Base-by-base conservation (phyloP, 1,284 basidiomycete species). In the Ceratobasidium sp. region DNA sequence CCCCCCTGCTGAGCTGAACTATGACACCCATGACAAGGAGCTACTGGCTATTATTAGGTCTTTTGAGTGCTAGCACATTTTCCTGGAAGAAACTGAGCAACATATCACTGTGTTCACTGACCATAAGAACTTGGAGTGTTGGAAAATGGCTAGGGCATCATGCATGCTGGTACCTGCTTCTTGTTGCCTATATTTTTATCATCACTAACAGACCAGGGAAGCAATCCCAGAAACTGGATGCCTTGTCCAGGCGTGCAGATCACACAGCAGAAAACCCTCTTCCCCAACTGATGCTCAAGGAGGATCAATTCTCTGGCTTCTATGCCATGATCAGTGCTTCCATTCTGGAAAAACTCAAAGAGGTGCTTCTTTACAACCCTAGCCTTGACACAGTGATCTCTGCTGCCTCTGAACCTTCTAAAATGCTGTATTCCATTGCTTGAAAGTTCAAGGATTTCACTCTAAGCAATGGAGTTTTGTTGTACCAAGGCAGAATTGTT, bases 401-500 rank as follows among this genome's bases (percentile, higher is more conserved):
- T 7, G 49, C 49, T 4, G 49, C 25, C 22, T 29, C 49, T 27
- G 49, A 52, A 10, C 25, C 25, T 5, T 5, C n/a, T 4, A n/a
- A 8, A n/a, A 22, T 52, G 49, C 49, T 5, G 12, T 13, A 52
- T 12, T 3, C 49, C 17, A 8, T 52, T 29, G 49, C 49, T 52
- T 22, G 25, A 10, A 52, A 52, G 49, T 52, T 27, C 2, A 25
- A 27, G 2, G 49, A 52, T 22, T 27, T 29, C 49, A 27, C 32
- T 3, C 4, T 57, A 20, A 7, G 38, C 12, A 43, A 70, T 35
- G 69, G 45, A 15, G 4, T 70, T 2, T 29, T 58, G 4, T 56
- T 27, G 3, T 57, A 45, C 7, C 34, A 56, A 27, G 69, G 43
- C n/a, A n/a, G n/a, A n/a, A n/a, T n/a, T n/a, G n/a, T n/a, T n/a